Base-by-base conservation (phyloP, 2,329 filamentous ascomycete genomes). In the Biscogniauxia mediterranea region DNA sequence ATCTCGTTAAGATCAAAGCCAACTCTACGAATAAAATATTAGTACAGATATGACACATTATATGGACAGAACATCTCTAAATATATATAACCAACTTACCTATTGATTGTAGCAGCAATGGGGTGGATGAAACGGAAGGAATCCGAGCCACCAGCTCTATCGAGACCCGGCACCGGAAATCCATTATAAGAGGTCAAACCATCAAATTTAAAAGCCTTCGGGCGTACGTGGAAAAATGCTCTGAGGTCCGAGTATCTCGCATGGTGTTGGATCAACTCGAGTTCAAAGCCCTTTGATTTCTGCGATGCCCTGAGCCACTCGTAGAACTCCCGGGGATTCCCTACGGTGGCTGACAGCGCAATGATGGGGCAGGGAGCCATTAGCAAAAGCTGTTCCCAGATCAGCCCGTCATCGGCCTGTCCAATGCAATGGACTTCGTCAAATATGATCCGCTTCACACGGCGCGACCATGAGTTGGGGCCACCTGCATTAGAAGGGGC, bases 381-480 rank as follows among this genome's bases (percentile, higher is more conserved):
- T 1, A 93, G 80, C 1, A 93, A 77, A 3, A 94, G 79, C 70
- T 93, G 90, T 68, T 94, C 90, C 90, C 89, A 94, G 2, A 93
- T 80, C 1, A 92, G 77, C 57, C 90, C 90, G 66, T 93, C 90
- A 7, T 92, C 88, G 0, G 87, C 83, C 71, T 93, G 87, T 0
- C 90, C 89, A 61, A 94, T 93, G 38, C 85, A 92, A 71, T 94
- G 90, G 1, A 93, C 87, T 75, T 94, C 90, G 69, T 94, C 90
- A 61, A 93, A 93, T 56, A 93, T 92, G 70, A 93, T 92, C 55
- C 89, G 83, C 68, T 86, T 90, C 15, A 93, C 82, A 57, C 88
- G 79, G 3, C 81, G 80, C 0, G 89, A 83, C 90, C 90, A 94
- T 0, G 80, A 74, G 26, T 68, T 76, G 1, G 66, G 55, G 1